A percentile compares a stretch with the other conserved stretches of the same genome.
These are phyloP conservation scores for Syzygium aqueum DNA, from an alignment of 345 rosid species.

Conservation along the genomic window DNA sequence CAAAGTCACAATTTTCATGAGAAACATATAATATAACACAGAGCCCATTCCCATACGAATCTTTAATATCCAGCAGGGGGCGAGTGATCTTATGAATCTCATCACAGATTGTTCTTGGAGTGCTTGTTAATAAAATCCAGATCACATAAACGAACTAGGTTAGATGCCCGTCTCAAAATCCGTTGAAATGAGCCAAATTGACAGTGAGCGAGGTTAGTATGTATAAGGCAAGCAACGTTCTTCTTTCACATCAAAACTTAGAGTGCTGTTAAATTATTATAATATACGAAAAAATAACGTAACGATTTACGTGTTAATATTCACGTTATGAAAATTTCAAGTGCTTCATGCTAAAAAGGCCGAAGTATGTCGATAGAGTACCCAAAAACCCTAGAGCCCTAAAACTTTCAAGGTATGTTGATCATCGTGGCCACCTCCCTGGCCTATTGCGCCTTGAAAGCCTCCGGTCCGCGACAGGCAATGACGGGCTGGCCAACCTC, in stretches of 20 bases:
- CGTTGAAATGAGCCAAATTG: background rate
- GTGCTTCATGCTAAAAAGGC: background rate
- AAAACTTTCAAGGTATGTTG: background rate
- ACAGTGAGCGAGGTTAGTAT: background rate
- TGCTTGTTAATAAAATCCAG: background rate
- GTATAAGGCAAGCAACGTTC: background rate
- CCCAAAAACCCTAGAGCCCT: background rate
- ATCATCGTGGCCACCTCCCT: background rate
- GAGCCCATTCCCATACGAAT: background rate
- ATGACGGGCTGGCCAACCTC: background rate
- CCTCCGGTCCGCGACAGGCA: background rate
- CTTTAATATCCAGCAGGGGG: background rate
- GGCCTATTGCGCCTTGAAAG: background rate
- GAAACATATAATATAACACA: background rate
- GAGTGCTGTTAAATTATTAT: background rate
- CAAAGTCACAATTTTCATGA: background rate
- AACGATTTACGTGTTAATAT: background rate
- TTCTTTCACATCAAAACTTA: background rate
- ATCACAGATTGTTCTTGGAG: background rate
- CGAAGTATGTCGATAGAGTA: background rate
- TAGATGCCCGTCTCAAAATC: background rate
- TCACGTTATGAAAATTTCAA: background rate
- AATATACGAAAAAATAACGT: background rate
- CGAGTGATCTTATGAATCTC: background rate
- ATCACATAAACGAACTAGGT: background rate